A percentile compares a stretch with the other conserved stretches of the same genome.
Evolutionary conservation across 2,329 filamentous ascomycete genomes (phyloP).

Genomic region (Penicillium sumatraense): DNA sequence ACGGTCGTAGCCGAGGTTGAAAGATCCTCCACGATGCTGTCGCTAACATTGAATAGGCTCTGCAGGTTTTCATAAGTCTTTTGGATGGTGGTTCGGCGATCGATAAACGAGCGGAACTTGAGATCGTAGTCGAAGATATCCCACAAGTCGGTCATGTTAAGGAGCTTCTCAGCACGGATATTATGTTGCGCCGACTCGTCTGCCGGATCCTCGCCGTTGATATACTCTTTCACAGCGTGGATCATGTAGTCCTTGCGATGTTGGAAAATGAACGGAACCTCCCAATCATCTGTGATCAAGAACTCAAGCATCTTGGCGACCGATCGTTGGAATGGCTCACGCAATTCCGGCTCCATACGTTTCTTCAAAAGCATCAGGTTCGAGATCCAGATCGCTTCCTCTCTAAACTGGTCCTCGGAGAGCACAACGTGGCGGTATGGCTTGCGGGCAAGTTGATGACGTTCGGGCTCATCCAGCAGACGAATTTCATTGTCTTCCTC

Average conservation of each 20-base stretch:
- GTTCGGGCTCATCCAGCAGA: conserved; percentile 85
- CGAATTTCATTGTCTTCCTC: conserved; percentile 94
- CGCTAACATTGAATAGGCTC: conserved; percentile 67
- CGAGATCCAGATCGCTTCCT: conserved; percentile 91
- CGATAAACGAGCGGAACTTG: conserved; percentile 89
- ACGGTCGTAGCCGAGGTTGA: conserved; percentile 79
- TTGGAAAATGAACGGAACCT: conserved; percentile 97
- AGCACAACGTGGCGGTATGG: conserved; percentile 83
- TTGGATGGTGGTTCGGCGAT: conserved; percentile 86
- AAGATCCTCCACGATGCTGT: conserved; percentile 80
- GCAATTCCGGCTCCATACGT: conserved; percentile 70
- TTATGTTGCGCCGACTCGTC: conserved; percentile 71
- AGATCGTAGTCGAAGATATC: conserved; percentile 92
- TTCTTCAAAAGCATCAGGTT: conserved; percentile 90
- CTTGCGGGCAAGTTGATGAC: conserved; percentile 89
- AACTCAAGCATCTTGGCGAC: conserved; percentile 93
- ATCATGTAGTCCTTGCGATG: conserved; percentile 98
- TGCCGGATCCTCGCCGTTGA: conserved; percentile 67
- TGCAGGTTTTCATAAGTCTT: conserved; percentile 77
- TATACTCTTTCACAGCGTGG: conserved; percentile 74
- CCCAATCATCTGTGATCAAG: conserved; percentile 90
- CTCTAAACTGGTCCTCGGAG: conserved; percentile 81
- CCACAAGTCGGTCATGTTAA: conserved; percentile 94
- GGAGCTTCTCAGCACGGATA: conserved; percentile 79
- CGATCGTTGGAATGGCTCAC: conserved; percentile 82